These are phyloP conservation scores for Athelia sp. DNA, from an alignment of 1,284 basidiomycete genomes.

Conservation along the genomic window DNA sequence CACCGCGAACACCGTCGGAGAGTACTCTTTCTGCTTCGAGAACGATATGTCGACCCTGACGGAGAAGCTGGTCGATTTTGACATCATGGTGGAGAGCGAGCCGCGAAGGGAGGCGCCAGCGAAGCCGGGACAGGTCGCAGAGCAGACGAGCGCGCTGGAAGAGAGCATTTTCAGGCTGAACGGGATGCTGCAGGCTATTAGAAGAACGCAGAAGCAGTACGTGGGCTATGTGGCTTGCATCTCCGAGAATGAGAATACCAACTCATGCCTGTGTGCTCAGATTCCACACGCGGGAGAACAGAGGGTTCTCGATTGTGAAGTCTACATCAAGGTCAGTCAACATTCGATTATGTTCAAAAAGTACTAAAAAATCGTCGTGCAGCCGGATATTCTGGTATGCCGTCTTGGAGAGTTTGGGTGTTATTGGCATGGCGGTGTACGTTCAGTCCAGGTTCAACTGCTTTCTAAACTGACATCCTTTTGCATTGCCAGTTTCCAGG, in stretches of 20 bases:
- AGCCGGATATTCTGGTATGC: constrained; percentile 91
- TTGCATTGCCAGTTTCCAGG: constrained; percentile 60
- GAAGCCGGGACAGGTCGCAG: constrained; percentile 79
- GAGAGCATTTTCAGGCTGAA: constrained; percentile 91
- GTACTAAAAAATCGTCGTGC: constrained; percentile 17
- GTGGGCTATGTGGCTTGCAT: constrained; percentile 17
- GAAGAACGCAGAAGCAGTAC: constrained; percentile 90
- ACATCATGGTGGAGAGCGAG: constrained; percentile 97
- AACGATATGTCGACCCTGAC: constrained; percentile 92
- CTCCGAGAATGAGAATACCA: no score
- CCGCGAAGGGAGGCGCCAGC: constrained; percentile 79
- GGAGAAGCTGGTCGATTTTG: constrained; percentile 92
- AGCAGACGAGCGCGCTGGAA: constrained; percentile 88
- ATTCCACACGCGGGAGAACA: constrained; percentile 79
- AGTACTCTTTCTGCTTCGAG: constrained; percentile 98
- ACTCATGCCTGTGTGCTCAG: constrained; percentile 39
- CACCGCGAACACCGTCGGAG: constrained; percentile 90
- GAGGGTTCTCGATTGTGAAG: constrained; percentile 76
- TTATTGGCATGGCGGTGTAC: constrained; percentile 81
- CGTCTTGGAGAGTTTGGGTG: constrained; percentile 68
- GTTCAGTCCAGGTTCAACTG: constrained; percentile 22
- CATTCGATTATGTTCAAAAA: constrained; percentile 7
- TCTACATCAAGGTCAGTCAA: constrained; percentile 67
- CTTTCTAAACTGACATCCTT: constrained; percentile 4
- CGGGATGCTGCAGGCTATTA: constrained; percentile 80